Percentiles rank a stretch among this genome's conserved stretches.
Evolutionary conservation across 345 rosid genomes (phyloP).

Genomic region (Eutrema yunnanense): DNA sequence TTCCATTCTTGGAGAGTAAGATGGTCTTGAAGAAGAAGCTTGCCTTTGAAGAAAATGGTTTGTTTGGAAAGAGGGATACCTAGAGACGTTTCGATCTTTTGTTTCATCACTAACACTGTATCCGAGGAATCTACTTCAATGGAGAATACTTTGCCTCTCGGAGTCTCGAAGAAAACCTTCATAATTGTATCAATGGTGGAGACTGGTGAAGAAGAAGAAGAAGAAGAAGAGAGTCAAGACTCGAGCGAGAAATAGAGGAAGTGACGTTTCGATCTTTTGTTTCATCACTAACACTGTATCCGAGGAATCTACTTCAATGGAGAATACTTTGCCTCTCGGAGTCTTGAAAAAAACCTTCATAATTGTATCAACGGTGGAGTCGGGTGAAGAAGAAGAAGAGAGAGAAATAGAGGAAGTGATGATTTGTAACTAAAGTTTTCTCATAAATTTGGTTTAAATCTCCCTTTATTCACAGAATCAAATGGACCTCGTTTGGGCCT

Average conservation of each 20-base stretch:
- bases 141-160: too few species aligned
- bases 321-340: conserved; percentile 40
- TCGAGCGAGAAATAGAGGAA: too few species aligned
- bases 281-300: conserved; percentile 63
- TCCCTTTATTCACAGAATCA: background rate
- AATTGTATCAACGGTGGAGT: background rate
- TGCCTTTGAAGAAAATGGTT: too few species aligned
- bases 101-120: too few species aligned
- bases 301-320: conserved; percentile 54
- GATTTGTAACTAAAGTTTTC: background rate
- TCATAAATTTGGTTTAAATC: background rate
- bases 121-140: too few species aligned
- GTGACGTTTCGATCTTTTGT: conserved; percentile 60
- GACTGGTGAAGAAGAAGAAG: too few species aligned
- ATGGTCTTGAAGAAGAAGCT: too few species aligned
- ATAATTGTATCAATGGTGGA: too few species aligned
- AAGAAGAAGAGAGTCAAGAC: too few species aligned
- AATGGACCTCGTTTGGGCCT: background rate
- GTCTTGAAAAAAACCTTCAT: conserved; percentile 61
- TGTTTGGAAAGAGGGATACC: too few species aligned
- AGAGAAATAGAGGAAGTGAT: background rate
- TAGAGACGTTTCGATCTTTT: too few species aligned
- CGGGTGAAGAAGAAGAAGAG: background rate
- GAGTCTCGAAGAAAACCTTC: too few species aligned
- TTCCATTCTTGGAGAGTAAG: conserved; percentile 39